Base-by-base conservation (phyloP, 352 stramenopile species). In the Globisporangium alternatum region DNA sequence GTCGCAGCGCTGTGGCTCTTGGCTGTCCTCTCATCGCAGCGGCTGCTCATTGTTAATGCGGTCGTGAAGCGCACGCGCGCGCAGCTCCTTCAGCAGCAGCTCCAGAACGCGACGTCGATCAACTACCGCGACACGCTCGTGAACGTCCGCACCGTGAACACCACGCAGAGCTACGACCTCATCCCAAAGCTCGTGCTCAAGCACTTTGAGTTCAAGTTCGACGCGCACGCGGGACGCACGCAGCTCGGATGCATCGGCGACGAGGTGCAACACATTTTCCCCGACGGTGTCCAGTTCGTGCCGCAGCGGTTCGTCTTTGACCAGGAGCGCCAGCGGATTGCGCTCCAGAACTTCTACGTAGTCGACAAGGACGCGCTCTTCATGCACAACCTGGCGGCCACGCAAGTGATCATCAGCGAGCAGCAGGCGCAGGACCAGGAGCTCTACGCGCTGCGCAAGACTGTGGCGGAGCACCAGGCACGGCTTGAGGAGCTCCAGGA, bases 361-460 rank as follows among this genome's bases (percentile, higher is more conserved):
- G 79, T 97, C 7, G 91, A 97, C 71, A 96, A 95, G 48, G 80
- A 92, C 53, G 76, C 84, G 22, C 70, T 98, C 5, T 98, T 97
- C 66, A 97, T 97, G 90, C 88, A 97, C 78, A 95, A 87, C 57
- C 69, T 98, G 12, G 91, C 76, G 2, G 93, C 91, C 19, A 95
- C 88, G 0, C 89, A 98, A 68, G 83, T 94, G 59, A 70, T 98
- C 2, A 75, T 88, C 33, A 47, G 56, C n/a, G 66, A 81, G 22
- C 62, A 85, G 8, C 48, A 61, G 5, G 59, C 57, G 22, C 64
- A 76, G 17, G 61, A 75, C 19, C 51, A 59, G 8, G 71, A 78
- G 25, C 54, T 96, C n/a, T 21, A 78, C 2, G 49, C 3, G 3
- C 62, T 88, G 0, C 54, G 68, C 1, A 17, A 64, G 35, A 33